phyloP scores from a whole-genome alignment of 1,139 yeast genomes.

The Scheffersomyces illinoinensis region DNA sequence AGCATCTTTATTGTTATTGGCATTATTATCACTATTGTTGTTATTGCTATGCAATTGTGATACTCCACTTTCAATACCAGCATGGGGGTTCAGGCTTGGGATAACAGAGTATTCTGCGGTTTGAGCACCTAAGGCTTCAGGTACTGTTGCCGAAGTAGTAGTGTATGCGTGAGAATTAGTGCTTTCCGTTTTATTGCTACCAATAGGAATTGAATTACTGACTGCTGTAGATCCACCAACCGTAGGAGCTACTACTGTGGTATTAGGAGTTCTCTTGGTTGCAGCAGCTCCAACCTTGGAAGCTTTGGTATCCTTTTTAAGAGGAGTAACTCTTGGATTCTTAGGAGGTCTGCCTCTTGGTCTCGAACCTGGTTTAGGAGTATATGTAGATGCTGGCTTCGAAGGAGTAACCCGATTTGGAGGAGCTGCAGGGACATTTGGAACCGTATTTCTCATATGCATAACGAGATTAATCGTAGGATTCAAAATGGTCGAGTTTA shows the following conservation, averaged over 20 bases:
- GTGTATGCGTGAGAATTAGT: neutral
- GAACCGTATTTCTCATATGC: neutral
- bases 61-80: neutral
- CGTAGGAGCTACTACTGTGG: neutral
- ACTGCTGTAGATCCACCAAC: neutral
- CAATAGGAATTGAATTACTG: neutral
- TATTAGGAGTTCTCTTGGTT: neutral
- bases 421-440: neutral
- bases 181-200: neutral
- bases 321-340: slow-evolving; percentile 4
- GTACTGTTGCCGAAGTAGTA: neutral
- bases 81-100: neutral
- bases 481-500: neutral
- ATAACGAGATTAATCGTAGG: neutral
- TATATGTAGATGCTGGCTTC: neutral
- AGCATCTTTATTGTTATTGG: neutral
- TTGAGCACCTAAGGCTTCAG: neutral
- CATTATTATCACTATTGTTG: too few relatives aligned
- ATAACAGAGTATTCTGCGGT: neutral
- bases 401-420: neutral
- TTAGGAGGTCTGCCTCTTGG: neutral
- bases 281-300: neutral
- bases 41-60: neutral
- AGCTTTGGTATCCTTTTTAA: slow-evolving; percentile 4
- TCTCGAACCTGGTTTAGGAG: neutral